Evolutionary conservation across 2,329 filamentous ascomycete genomes (phyloP).

Genomic region (Boeremia exigua): DNA sequence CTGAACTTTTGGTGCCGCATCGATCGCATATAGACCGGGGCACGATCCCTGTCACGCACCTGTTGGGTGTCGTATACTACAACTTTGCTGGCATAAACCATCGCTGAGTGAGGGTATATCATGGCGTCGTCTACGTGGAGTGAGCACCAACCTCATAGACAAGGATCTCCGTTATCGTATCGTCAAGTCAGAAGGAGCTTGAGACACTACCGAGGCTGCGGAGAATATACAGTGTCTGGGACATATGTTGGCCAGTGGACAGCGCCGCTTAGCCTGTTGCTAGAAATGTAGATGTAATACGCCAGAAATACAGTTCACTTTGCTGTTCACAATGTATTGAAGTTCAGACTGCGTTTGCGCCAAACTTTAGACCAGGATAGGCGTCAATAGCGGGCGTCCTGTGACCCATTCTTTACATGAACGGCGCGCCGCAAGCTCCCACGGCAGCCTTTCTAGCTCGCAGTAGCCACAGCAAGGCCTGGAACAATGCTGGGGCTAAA

Average conservation of each 20-base stretch:
- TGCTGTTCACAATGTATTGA: neutral
- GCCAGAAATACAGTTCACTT: neutral
- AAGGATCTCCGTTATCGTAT: too few relatives aligned
- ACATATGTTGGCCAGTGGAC: neutral
- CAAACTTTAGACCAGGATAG: neutral
- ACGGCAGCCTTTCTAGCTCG: neutral
- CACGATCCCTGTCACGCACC: neutral
- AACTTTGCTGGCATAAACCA: neutral
- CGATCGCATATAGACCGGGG: neutral
- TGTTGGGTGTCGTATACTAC: neutral
- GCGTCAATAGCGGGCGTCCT: neutral
- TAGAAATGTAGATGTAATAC: neutral
- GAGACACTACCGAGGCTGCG: too few relatives aligned
- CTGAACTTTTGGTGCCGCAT: neutral
- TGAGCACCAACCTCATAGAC: too few relatives aligned
- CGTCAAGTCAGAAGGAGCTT: too few relatives aligned
- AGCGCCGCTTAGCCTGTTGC: neutral
- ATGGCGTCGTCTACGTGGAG: neutral
- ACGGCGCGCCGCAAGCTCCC: constrained; percentile 8
- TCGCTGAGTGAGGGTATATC: neutral
- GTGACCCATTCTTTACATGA: constrained; percentile 1
- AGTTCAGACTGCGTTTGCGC: constrained; percentile 2
- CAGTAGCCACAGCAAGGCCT: constrained; percentile 4
- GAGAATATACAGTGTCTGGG: too few relatives aligned
- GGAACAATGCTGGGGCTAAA: neutral